Conservation (phyloP, 305 asterid species). For the Rubia tinctorum region DNA sequence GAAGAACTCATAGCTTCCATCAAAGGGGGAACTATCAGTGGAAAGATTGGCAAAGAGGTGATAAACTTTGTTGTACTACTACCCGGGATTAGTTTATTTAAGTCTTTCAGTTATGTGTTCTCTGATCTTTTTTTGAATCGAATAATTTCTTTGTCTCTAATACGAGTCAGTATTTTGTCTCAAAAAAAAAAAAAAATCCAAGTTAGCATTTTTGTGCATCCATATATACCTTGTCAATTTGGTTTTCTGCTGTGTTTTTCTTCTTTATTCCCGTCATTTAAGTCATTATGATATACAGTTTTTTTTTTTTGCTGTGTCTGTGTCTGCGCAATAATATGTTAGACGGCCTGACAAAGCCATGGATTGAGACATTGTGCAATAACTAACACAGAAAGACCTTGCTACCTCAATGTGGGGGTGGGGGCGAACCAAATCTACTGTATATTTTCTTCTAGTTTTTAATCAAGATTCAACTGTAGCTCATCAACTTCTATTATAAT, state of each 20-base stretch:
- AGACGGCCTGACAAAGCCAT: not conserved
- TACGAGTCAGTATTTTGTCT: not conserved
- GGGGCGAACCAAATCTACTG: not conserved
- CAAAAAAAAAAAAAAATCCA: too few relatives aligned
- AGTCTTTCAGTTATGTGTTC: not conserved
- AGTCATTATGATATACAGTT: not conserved
- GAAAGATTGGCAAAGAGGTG: constrained; percentile 99
- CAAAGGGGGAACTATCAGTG: constrained; percentile 84
- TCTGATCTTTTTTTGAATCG: not conserved
- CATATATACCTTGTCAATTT: not conserved
- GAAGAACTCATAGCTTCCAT: constrained; percentile 86
- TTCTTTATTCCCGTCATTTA: not conserved
- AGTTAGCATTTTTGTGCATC: not conserved
- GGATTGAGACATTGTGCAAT: not conserved
- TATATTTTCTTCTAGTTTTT: not conserved
- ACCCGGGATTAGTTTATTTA: not conserved
- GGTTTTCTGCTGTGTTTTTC: too few relatives aligned
- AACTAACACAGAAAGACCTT: not conserved
- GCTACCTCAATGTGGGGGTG: constrained; percentile 3
- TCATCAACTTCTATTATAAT: constrained; percentile 4
- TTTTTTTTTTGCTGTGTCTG: not conserved
- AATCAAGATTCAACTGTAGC: constrained; percentile 3
- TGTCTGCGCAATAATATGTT: not conserved
- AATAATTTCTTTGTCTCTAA: not conserved
- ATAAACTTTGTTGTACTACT: not conserved